These are phyloP conservation scores for Myriosclerotinia curreyana DNA, from an alignment of 2,329 filamentous ascomycete species.

Conservation along the genomic window DNA sequence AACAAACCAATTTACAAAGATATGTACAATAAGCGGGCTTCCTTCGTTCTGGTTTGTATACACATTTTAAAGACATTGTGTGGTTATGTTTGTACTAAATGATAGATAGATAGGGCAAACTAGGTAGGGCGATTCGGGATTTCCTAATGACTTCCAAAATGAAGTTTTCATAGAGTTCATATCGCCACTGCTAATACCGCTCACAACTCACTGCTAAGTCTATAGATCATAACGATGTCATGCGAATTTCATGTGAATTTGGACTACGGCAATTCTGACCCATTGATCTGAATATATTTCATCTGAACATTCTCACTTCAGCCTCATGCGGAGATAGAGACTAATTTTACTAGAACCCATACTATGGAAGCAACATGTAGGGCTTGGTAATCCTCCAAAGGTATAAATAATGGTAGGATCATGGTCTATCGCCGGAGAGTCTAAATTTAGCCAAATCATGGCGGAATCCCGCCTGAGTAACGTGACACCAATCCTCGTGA, in stretches of 20 bases:
- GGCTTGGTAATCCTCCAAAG: neutral
- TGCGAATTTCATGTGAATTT: neutral
- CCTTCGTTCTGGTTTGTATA: neutral
- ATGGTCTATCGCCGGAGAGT: neutral
- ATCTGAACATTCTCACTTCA: neutral
- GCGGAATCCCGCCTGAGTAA: neutral
- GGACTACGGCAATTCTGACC: neutral
- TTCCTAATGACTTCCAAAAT: neutral
- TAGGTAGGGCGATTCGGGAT: too few relatives aligned
- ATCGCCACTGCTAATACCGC: neutral
- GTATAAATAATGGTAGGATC: neutral
- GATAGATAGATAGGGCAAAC: too few relatives aligned
- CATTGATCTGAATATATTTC: neutral
- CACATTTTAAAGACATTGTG: neutral
- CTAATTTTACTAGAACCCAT: neutral
- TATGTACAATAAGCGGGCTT: neutral
- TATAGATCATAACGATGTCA: neutral
- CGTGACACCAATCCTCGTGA: neutral
- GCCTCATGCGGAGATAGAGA: neutral
- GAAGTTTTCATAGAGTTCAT: neutral
- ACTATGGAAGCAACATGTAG: neutral
- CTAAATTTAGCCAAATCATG: neutral
- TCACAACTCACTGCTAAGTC: neutral
- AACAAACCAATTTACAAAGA: neutral
- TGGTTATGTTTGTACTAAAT: too few relatives aligned